Evolutionary conservation across 1,139 yeast genomes (phyloP).

Genomic region (Lodderomyces beijingensis): DNA sequence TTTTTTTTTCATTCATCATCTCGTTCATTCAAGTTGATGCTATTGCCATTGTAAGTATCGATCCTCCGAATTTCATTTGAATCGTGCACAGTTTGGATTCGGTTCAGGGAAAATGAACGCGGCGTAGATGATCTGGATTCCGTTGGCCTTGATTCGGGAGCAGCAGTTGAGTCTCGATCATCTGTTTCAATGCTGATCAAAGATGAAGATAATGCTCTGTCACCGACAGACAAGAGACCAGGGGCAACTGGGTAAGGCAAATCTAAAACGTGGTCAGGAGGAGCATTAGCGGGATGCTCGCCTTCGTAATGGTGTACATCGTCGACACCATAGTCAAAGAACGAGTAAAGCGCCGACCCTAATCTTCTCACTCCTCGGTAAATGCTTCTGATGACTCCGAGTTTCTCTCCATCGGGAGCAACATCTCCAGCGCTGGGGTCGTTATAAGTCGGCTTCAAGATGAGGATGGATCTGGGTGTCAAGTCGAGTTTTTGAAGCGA

Average conservation of each 20-base stretch:
- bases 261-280: constrained; percentile 2
- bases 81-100: constrained; percentile 21
- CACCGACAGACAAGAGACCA: constrained; percentile 18
- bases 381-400: constrained; percentile 16
- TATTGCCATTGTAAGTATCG: constrained; percentile 22
- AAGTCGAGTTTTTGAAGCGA: constrained; percentile 47
- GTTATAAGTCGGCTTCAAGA: constrained; percentile 51
- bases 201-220: constrained; percentile 15
- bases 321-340: constrained; percentile 41
- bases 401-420: constrained; percentile 9
- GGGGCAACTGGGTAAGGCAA: constrained; percentile 13
- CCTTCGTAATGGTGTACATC: constrained; percentile 3
- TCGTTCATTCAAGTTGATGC: constrained; percentile 15
- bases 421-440: constrained; percentile 19
- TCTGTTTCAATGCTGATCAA: constrained; percentile 16
- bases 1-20: constrained; percentile 10
- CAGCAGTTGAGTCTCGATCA: background rate
- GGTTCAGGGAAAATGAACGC: constrained; percentile 16
- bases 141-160: constrained; percentile 5
- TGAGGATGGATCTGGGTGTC: constrained; percentile 63
- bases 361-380: constrained; percentile 15
- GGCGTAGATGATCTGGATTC: constrained; percentile 17
- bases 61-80: constrained; percentile 10
- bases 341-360: constrained; percentile 34
- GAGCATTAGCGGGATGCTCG: constrained; percentile 2